Conservation (phyloP, 2,329 filamentous ascomycete species). For the Lachnum nothofagi region DNA sequence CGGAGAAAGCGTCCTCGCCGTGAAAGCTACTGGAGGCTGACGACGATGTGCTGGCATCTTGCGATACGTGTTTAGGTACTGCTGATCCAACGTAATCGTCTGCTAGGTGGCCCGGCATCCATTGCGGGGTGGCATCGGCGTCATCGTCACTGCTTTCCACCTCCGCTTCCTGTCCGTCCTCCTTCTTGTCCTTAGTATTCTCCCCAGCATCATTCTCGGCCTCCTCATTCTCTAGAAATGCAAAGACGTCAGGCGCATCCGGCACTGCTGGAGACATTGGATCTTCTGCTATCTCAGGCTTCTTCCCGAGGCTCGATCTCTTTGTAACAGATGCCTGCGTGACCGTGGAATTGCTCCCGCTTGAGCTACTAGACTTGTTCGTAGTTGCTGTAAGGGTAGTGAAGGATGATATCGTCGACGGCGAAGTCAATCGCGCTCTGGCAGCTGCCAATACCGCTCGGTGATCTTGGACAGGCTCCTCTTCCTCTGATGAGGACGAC, state of each 20-base stretch:
- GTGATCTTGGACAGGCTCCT: conserved; percentile 23
- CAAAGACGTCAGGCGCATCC: conserved; percentile 29
- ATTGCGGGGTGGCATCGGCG: conserved; percentile 11
- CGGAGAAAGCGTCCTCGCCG: conserved; percentile 35
- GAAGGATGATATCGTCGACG: conserved; percentile 31
- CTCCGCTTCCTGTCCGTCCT: conserved; percentile 4
- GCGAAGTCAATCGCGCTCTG: conserved; percentile 29
- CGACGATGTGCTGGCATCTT: conserved; percentile 32
- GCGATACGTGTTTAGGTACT: conserved; percentile 21
- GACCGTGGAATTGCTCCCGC: conserved; percentile 39
- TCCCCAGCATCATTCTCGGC: conserved; percentile 4
- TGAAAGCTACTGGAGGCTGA: conserved; percentile 28
- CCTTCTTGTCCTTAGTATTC: conserved; percentile 1
- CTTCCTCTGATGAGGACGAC: conserved; percentile 24
- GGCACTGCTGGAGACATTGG: conserved; percentile 30
- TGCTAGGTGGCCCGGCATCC: conserved; percentile 14
- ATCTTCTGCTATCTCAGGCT: conserved; percentile 14
- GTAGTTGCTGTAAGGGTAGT: conserved; percentile 31
- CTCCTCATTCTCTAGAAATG: conserved; percentile 25
- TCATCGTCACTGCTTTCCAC: conserved; percentile 6
- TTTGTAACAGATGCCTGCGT: conserved; percentile 33
- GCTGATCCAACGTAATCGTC: conserved; percentile 6
- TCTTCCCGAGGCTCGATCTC: conserved; percentile 16
- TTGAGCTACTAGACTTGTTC: conserved; percentile 37
- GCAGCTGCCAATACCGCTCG: conserved; percentile 23